Conservation (phyloP, 2,329 filamentous ascomycete genomes). For the Beauveria caledonica region DNA sequence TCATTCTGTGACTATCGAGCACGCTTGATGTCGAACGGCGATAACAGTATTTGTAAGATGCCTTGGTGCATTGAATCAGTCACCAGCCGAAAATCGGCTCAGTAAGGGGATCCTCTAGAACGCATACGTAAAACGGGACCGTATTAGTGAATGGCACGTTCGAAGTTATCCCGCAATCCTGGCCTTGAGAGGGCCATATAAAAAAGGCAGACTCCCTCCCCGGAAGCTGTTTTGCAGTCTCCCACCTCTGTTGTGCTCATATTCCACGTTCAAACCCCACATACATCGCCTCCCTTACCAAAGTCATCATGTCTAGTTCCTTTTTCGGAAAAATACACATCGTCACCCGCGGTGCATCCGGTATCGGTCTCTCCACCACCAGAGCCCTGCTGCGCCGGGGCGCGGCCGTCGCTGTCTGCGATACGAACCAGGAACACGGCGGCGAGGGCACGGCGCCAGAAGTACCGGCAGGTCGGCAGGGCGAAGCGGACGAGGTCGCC, state of each 20-base stretch:
- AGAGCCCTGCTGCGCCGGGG: background rate
- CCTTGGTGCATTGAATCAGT: too few relatives aligned
- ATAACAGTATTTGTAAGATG: too few relatives aligned
- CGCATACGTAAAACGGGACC: too few relatives aligned
- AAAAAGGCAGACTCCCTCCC: too few relatives aligned
- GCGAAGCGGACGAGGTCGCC: background rate
- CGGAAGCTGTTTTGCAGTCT: too few relatives aligned
- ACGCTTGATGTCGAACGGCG: too few relatives aligned
- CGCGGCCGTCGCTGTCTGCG: background rate
- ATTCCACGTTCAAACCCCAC: background rate
- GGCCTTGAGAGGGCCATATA: too few relatives aligned
- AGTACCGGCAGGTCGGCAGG: background rate
- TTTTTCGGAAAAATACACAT: background rate
- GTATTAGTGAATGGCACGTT: too few relatives aligned
- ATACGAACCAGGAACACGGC: background rate
- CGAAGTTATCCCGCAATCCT: too few relatives aligned
- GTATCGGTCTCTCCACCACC: background rate
- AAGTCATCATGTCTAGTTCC: background rate
- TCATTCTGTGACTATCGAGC: too few relatives aligned
- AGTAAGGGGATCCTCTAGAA: too few relatives aligned
- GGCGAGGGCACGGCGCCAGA: background rate
- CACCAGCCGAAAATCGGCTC: too few relatives aligned
- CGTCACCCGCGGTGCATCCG: background rate
- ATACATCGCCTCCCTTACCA: background rate
- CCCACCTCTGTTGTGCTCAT: background rate